Conservation (phyloP, 352 stramenopile species). For the Phytophthora pisi region DNA sequence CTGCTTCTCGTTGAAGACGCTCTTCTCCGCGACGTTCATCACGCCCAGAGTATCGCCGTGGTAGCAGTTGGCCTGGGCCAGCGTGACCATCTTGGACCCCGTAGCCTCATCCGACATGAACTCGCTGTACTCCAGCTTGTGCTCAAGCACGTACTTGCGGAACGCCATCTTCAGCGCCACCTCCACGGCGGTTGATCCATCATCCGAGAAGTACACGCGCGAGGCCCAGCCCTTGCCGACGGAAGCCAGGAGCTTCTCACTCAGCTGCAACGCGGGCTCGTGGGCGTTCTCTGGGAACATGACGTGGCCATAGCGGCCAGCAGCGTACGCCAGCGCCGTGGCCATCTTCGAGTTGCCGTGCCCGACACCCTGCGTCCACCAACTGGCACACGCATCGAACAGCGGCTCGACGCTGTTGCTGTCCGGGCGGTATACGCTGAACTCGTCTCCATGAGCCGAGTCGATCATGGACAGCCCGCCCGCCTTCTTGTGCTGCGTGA, state of each 20-base stretch:
- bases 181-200: constrained; percentile 91
- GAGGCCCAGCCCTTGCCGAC: constrained; percentile 86
- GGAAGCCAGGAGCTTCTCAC: constrained; percentile 74
- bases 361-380: constrained; percentile 93
- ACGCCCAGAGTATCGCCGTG: constrained; percentile 92
- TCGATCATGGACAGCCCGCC: constrained; percentile 87
- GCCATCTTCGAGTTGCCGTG: constrained; percentile 91
- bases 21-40: constrained; percentile 92
- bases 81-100: constrained; percentile 66
- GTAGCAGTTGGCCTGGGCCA: constrained; percentile 91
- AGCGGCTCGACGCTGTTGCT: constrained; percentile 67
- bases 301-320: constrained; percentile 91
- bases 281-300: constrained; percentile 93
- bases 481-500: constrained; percentile 92
- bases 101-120: constrained; percentile 38
- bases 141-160: constrained; percentile 81
- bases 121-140: constrained; percentile 62
- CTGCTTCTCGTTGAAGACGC: constrained; percentile 92
- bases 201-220: constrained; percentile 92
- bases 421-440: constrained; percentile 56
- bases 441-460: constrained; percentile 90
- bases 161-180: constrained; percentile 93
- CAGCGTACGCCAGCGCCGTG: constrained; percentile 87
- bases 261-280: constrained; percentile 82
- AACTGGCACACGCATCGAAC: constrained; percentile 92